Evolutionary conservation across 768 basidiomycete species (phyloP), one percentile per base, ranked within the genome.

Genomic region (Tubosaeta brunneosetosa): DNA sequence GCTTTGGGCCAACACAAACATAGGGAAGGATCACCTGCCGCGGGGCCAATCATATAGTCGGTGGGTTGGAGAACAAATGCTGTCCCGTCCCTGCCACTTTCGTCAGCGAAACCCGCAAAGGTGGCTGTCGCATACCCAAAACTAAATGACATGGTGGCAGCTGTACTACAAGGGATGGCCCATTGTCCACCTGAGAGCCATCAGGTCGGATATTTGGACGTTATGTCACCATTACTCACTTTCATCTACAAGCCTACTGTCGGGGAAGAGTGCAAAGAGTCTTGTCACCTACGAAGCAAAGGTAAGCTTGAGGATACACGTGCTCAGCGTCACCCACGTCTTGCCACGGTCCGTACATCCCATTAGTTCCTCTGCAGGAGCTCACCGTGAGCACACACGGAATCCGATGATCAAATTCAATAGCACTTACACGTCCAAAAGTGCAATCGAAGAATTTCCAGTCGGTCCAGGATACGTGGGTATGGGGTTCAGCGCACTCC

Each of bases 1-100:
- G 86, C 87, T 56, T 70, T 73, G 1, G 88, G 88, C 89, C 89
- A 91, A 25, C 86, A 72, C 40, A 91, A 69, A 67, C 89, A 91
- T 13, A 88, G 65, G 53, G 77, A 74, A 0, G 86, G 84, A 62
- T 84, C 76, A 8, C 82, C 82, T 41, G 73, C 71, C 10, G 82
- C 74, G 47, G 84, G 84, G 19, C 87, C 89, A 49, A 91, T 84
- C 44, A 91, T 66, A 59, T 88, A 91, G 64, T 91, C 88, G 2
- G 83, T 82, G 2, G 89, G 88, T 53, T 84, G 77, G 17, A 91
- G 65, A 0, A 81, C 77, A 61, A 85, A 91, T 36, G 76, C 49
- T 4, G 60, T 61, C 26, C 65, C 69, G 22, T 56, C 54, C 22
- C 67, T 68, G 44, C 4, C 27, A 12, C 44, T n/a, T 34, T 32